Evolutionary conservation across 768 basidiomycete species (phyloP).

Genomic region (Lactifluus pinguis): DNA sequence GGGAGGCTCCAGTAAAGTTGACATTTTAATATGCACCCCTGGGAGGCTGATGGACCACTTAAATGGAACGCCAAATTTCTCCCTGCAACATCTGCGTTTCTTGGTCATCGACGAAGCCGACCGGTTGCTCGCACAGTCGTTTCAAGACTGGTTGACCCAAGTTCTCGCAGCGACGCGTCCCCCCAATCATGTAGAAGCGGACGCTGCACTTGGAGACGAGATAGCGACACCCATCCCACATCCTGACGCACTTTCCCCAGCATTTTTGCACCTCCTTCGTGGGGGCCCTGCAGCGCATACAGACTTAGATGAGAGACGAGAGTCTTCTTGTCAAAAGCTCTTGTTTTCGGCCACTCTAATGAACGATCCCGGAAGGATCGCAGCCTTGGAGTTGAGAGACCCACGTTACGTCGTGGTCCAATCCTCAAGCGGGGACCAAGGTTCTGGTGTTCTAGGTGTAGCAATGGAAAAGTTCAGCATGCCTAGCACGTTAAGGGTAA

Average conservation of each 20-base stretch:
- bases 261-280: slow-evolving; percentile 38
- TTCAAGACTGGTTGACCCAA: slow-evolving; percentile 89
- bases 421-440: slow-evolving; percentile 25
- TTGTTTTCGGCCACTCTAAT: slow-evolving; percentile 96
- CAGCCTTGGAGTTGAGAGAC: slow-evolving; percentile 63
- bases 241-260: slow-evolving; percentile 56
- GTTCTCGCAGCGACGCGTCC: slow-evolving; percentile 68
- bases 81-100: slow-evolving; percentile 91
- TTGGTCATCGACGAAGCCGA: slow-evolving; percentile 98
- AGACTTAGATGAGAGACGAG: slow-evolving; percentile 48
- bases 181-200: slow-evolving; percentile 6
- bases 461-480: slow-evolving; percentile 74
- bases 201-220: not conserved
- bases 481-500: slow-evolving; percentile 66
- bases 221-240: slow-evolving; percentile 17
- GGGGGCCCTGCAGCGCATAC: slow-evolving; percentile 34
- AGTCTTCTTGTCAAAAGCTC: slow-evolving; percentile 81
- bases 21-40: slow-evolving; percentile 92
- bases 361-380: slow-evolving; percentile 87
- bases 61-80: slow-evolving; percentile 79
- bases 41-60: slow-evolving; percentile 94
- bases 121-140: slow-evolving; percentile 87
- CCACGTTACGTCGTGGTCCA: slow-evolving; percentile 89
- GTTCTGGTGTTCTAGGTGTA: slow-evolving; percentile 38
- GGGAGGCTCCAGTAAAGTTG: slow-evolving; percentile 87